Conservation (phyloP, 163 green algal species). For the Prototheca cutis region DNA sequence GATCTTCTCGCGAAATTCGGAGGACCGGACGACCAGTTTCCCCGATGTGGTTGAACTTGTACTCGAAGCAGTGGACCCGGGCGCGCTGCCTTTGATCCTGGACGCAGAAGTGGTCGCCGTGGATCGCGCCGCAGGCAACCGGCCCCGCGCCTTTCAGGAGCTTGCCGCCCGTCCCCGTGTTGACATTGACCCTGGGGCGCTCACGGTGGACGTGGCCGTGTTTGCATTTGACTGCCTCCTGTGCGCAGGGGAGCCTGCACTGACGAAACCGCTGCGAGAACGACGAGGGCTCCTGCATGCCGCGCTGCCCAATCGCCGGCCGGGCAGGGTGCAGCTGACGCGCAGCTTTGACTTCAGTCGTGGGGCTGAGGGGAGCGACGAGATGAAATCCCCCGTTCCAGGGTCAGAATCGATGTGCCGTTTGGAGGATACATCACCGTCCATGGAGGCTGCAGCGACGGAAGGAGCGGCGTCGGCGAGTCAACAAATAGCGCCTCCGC, state of each 20-base stretch:
- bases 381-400: too few relatives aligned
- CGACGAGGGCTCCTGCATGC: conserved; percentile 29
- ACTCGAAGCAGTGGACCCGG: conserved; percentile 7
- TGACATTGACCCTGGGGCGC: conserved; percentile 4
- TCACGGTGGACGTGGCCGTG: conserved; percentile 54
- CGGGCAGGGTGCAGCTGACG: conserved; percentile 50
- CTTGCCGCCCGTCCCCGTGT: conserved; percentile 43
- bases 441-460: too few relatives aligned
- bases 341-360: conserved; percentile 3
- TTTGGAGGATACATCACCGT: too few relatives aligned
- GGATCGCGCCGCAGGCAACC: conserved; percentile 20
- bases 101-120: conserved; percentile 61
- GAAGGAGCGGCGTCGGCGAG: too few relatives aligned
- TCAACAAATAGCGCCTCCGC: too few relatives aligned
- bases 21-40: conserved; percentile 48
- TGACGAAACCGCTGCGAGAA: conserved; percentile 44
- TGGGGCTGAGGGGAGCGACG: not conserved
- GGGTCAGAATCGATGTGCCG: too few relatives aligned
- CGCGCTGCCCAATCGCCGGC: conserved; percentile 38
- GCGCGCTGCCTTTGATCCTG: conserved; percentile 17
- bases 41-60: conserved; percentile 39
- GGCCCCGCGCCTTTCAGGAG: conserved; percentile 63
- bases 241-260: conserved; percentile 42
- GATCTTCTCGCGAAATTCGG: conserved; percentile 69
- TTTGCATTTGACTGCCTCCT: conserved; percentile 83